These are phyloP conservation scores for Aspergillus olivimuriae DNA, from an alignment of 495 filamentous ascomycete species.

Conservation along the genomic window DNA sequence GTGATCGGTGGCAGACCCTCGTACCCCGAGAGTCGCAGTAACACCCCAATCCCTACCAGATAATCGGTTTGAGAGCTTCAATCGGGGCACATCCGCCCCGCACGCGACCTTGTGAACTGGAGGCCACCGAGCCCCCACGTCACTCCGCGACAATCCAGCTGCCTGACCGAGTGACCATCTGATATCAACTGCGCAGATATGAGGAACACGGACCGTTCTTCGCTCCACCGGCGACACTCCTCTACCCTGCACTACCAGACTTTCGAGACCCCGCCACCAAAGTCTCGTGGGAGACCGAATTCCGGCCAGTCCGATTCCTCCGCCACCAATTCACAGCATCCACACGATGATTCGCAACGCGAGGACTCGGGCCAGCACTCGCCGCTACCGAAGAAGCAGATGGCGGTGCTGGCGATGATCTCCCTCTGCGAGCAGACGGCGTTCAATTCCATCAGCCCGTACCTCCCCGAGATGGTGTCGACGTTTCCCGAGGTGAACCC, in stretches of 20 bases:
- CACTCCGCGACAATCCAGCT: background rate
- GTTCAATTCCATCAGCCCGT: slow-evolving; percentile 93
- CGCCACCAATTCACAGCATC: slow-evolving; percentile 23
- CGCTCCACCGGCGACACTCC: slow-evolving; percentile 51
- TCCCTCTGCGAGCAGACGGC: slow-evolving; percentile 92
- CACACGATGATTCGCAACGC: slow-evolving; percentile 19
- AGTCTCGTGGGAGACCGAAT: slow-evolving; percentile 60
- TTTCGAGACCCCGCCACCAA: slow-evolving; percentile 85
- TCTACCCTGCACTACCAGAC: slow-evolving; percentile 86
- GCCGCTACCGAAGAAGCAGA: slow-evolving; percentile 75
- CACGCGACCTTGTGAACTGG: background rate
- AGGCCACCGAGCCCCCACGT: background rate
- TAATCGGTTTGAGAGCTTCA: too few species aligned
- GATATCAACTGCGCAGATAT: slow-evolving; percentile 12
- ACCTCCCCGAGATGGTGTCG: slow-evolving; percentile 85
- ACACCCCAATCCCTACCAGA: too few species aligned
- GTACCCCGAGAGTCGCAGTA: too few species aligned
- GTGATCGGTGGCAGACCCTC: too few species aligned
- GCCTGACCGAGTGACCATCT: background rate
- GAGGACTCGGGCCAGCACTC: slow-evolving; percentile 42
- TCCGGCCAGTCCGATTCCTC: slow-evolving; percentile 42
- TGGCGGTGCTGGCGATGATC: slow-evolving; percentile 78
- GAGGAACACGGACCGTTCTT: slow-evolving; percentile 23
- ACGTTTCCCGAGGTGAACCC: slow-evolving; percentile 73
- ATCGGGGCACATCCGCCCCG: background rate